Evolutionary conservation across 257 asterid genomes (phyloP).

Genomic region (Rauvolfia tetraphylla): DNA sequence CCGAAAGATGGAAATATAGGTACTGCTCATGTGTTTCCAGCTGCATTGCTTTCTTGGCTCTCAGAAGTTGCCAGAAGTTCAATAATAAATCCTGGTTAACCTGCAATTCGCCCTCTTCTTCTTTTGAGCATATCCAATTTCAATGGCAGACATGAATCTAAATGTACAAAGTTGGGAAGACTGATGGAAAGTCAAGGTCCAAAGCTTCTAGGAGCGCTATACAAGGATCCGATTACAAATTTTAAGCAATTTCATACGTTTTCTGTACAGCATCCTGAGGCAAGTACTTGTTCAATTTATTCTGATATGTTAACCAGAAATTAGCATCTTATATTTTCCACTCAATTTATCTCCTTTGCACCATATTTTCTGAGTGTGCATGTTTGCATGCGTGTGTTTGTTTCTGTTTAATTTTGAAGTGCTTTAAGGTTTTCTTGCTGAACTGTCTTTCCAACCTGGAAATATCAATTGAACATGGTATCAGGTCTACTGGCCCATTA

Average conservation of each 20-base stretch:
- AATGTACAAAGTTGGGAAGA: slow-evolving; percentile 73
- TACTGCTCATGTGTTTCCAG: not conserved
- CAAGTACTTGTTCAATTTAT: slow-evolving; percentile 22
- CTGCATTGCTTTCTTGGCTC: not conserved
- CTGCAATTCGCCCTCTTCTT: not conserved
- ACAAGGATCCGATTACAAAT: slow-evolving; percentile 78
- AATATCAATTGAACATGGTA: not conserved
- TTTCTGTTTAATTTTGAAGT: not conserved
- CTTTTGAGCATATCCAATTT: slow-evolving; percentile 3
- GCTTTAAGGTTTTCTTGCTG: not conserved
- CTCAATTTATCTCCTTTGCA: not conserved
- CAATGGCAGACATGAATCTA: slow-evolving; percentile 48
- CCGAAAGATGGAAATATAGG: not conserved
- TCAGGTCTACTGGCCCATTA: slow-evolving; percentile 74
- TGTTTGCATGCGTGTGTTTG: too few species aligned
- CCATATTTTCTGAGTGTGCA: not conserved
- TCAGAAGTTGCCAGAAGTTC: not conserved
- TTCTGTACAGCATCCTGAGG: slow-evolving; percentile 84
- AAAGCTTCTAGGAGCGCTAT: slow-evolving; percentile 50
- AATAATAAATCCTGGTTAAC: not conserved
- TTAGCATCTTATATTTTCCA: not conserved
- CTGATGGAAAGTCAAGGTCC: slow-evolving; percentile 81
- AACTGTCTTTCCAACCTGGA: not conserved
- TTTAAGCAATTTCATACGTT: slow-evolving; percentile 64
- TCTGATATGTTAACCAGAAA: not conserved